phyloP scores from a whole-genome alignment of 345 rosid genomes.

The Pistacia integerrima region DNA sequence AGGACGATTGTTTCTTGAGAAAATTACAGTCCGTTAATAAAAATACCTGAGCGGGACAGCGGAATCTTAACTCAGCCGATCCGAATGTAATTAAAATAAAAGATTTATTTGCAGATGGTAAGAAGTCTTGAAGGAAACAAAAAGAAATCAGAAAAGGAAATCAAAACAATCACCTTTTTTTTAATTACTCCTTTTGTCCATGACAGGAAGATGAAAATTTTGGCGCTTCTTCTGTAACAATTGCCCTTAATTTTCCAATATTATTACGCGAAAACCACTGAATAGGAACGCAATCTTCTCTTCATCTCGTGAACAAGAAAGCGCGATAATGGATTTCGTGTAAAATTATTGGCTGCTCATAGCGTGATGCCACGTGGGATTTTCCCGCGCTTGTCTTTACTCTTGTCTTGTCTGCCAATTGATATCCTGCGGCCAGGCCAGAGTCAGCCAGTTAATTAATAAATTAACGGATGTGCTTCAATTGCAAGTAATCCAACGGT shows the following conservation, averaged over 20 bases:
- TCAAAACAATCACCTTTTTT: background rate
- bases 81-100: background rate
- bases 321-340: conserved; percentile 1
- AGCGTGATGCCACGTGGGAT: conserved; percentile 26
- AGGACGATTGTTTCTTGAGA: background rate
- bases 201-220: conserved; percentile 29
- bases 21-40: background rate
- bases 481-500: background rate
- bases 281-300: conserved; percentile 19
- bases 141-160: background rate
- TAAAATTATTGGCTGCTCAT: background rate
- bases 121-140: conserved; percentile 16
- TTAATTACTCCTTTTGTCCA: background rate
- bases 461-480: background rate
- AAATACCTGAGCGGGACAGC: conserved; percentile 28
- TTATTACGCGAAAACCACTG: conserved; percentile 30
- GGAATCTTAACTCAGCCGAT: conserved; percentile 13
- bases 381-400: conserved; percentile 18
- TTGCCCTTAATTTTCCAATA: conserved; percentile 21
- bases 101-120: conserved; percentile 11
- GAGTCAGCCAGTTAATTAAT: too few species aligned
- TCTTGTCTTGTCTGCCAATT: background rate
- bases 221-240: conserved; percentile 32
- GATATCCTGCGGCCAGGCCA: too few species aligned
- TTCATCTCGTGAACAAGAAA: conserved; percentile 2